A percentile compares a stretch with the other conserved stretches of the same genome.
phyloP scores from a whole-genome alignment of 1,284 basidiomycete species.

The Papiliotrema flavescens region DNA sequence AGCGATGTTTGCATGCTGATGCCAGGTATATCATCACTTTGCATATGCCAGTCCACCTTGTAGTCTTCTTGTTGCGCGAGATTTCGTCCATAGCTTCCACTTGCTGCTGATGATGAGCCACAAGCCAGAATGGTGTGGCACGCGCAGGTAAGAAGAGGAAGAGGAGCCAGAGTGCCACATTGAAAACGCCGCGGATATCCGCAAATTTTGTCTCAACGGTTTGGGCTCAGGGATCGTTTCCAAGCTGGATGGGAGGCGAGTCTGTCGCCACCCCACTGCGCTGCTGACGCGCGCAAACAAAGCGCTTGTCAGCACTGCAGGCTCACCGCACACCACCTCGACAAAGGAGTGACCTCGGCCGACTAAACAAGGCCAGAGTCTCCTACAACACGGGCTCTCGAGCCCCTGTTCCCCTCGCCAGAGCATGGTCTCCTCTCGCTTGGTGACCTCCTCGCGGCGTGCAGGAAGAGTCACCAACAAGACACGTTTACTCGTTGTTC shows the following conservation, averaged over 20 bases:
- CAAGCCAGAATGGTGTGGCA: neutral
- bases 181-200: neutral
- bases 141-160: neutral
- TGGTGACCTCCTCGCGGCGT: slow-evolving; percentile 43
- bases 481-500: slow-evolving; percentile 76
- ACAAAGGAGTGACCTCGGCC: neutral
- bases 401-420: slow-evolving; percentile 1
- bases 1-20: neutral
- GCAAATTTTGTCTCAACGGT: neutral
- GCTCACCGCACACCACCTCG: neutral
- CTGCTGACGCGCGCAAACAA: neutral
- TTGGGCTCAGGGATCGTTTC: neutral
- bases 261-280: neutral
- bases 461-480: slow-evolving; percentile 74
- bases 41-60: neutral
- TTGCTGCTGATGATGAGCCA: neutral
- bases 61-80: neutral
- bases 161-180: neutral
- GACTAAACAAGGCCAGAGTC: neutral
- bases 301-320: too few relatives aligned
- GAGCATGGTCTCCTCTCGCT: slow-evolving; percentile 17
- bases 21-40: neutral
- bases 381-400: neutral
- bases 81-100: neutral
- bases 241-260: neutral